Evolutionary conservation across 1,139 yeast species (phyloP).

Genomic region (Candida tropicalis): DNA sequence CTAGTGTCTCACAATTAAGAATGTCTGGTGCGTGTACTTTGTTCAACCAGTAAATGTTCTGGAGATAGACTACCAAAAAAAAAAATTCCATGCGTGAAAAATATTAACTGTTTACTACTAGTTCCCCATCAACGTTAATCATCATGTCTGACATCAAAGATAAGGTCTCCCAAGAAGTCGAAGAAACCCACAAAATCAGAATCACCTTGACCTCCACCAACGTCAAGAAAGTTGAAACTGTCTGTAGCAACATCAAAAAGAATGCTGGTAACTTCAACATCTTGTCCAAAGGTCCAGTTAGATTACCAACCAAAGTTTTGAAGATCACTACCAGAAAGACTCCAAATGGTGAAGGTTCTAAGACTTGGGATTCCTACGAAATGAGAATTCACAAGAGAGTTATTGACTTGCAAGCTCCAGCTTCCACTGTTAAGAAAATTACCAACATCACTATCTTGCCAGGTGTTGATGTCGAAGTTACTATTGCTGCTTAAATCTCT

Average conservation of each 20-base stretch:
- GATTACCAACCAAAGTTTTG: conserved; percentile 99
- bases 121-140: conserved; percentile 44
- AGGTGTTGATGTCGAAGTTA: conserved; percentile 46
- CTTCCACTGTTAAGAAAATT: conserved; percentile 90
- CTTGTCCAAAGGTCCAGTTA: conserved; percentile 97
- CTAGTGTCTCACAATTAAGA: too few species aligned
- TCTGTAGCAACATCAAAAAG: conserved; percentile 82
- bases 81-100: too few species aligned
- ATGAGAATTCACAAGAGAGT: conserved; percentile 99
- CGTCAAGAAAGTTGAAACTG: conserved; percentile 97
- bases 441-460: conserved; percentile 87
- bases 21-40: too few species aligned
- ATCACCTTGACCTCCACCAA: conserved; percentile 99
- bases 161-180: conserved; percentile 68
- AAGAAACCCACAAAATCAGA: conserved; percentile 95
- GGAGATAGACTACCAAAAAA: too few species aligned
- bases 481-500: conserved; percentile 38
- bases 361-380: conserved; percentile 99
- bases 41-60: too few species aligned
- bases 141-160: conserved; percentile 88
- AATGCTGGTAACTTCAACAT: conserved; percentile 84
- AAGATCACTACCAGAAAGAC: conserved; percentile 99
- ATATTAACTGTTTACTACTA: not conserved
- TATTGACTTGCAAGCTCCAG: conserved; percentile 98
- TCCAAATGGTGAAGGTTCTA: conserved; percentile 99